These are phyloP conservation scores for Scheffersomyces lignosus DNA, from an alignment of 805 yeast genomes.

Conservation along the genomic window DNA sequence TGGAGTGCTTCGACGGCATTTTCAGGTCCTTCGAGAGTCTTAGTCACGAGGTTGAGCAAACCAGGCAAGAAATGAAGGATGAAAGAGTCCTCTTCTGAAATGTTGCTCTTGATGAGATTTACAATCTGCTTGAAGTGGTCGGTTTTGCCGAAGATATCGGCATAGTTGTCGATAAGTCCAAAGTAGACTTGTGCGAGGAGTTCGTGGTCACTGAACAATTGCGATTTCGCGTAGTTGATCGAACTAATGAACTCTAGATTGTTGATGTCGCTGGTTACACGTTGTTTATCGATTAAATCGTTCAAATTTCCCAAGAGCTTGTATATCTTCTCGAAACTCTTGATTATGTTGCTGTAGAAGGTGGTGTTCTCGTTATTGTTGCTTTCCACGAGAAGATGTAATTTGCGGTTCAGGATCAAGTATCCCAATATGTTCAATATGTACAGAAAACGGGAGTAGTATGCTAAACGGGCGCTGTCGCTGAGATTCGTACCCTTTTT, in stretches of 20 bases:
- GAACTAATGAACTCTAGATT: constrained; percentile 37
- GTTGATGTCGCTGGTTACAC: constrained; percentile 53
- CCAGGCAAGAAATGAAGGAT: constrained; percentile 66
- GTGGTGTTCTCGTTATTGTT: constrained; percentile 2
- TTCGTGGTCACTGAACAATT: constrained; percentile 68
- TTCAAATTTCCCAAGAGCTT: constrained; percentile 53
- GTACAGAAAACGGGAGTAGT: constrained; percentile 66
- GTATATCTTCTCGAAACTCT: constrained; percentile 61
- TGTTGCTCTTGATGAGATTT: constrained; percentile 41
- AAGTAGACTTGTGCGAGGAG: constrained; percentile 62
- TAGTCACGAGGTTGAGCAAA: constrained; percentile 45
- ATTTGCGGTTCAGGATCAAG: constrained; percentile 20
- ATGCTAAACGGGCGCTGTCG: constrained; percentile 68
- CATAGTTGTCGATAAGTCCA: constrained; percentile 46
- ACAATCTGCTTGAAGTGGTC: constrained; percentile 42
- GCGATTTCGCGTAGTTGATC: constrained; percentile 59
- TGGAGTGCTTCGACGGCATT: constrained; percentile 36
- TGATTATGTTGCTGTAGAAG: constrained; percentile 45
- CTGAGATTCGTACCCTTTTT: constrained; percentile 48
- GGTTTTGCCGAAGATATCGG: constrained; percentile 25
- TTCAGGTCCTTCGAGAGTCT: constrained; percentile 40
- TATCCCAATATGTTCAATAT: constrained; percentile 63
- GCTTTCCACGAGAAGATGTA: constrained; percentile 21
- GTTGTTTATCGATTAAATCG: constrained; percentile 45
- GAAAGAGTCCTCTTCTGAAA: constrained; percentile 63